Evolutionary conservation across 257 asterid species (phyloP), one percentile per base, ranked within the genome.

Genomic region (Nicotiana otophora): DNA sequence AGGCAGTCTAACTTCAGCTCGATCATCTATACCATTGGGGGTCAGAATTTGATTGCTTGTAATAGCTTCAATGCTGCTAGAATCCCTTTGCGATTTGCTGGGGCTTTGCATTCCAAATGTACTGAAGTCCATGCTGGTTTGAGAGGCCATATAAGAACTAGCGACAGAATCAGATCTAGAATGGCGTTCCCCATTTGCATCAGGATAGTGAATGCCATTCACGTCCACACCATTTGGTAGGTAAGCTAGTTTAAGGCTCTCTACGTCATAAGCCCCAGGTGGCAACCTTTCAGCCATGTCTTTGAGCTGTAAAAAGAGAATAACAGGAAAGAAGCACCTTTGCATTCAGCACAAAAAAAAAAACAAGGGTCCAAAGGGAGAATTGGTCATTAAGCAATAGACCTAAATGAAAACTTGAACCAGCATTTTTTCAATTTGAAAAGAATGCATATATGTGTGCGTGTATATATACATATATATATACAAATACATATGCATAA

Each of bases 231-330:
- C 97, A 60, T 93, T 94, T 55, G 91, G 92, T 88, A 89, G 60
- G 93, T 88, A 89, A 23, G 91, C 88, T n/a, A 89, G 85, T 83
- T 87, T 94, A 83, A 92, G 91, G 86, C 88, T 91, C 51, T 93
- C 96, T 14, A 92, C 81, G 72, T 92, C 95, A 54, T 90, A 94
- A 31, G 91, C 91, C 68, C 96, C 97, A 8, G 97, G 96, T 20
- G 98, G 98, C 87, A 96, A 88, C 76, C 93, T 90, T 88, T 91
- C 97, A 1, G 99, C 98, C 96, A 96, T 93, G 82, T 96, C 97
- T 88, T 94, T 96, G 81, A 96, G 95, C 99, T 96, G 91, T 80
- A 81, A 84, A 30, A 53, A 53, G 36, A 83, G 64, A 58, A 69
- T 20, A 42, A 81, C 39, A 84, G 83, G 36, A 77, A 48, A 30